These are phyloP conservation scores for Rhamnella rubrinervis DNA, from an alignment of 331 rosid species.

Conservation along the genomic window DNA sequence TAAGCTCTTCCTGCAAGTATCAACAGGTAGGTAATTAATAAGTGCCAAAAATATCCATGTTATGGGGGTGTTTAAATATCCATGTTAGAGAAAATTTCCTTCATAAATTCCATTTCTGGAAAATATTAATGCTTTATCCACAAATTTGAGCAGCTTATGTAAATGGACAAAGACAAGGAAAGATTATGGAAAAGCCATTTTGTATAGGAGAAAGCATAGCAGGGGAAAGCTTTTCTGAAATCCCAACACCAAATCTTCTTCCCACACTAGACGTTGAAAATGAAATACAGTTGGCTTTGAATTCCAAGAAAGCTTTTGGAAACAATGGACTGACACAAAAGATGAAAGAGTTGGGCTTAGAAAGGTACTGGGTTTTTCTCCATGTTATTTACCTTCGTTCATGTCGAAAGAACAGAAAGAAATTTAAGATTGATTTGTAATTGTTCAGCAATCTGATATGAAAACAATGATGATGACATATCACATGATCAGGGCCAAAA, in stretches of 20 bases:
- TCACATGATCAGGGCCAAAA: slow-evolving; percentile 54
- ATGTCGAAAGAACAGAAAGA: neutral
- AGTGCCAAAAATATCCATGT: neutral
- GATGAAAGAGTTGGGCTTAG: slow-evolving; percentile 80
- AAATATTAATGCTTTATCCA: slow-evolving; percentile 11
- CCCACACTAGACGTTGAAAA: slow-evolving; percentile 62
- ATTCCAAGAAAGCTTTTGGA: slow-evolving; percentile 40
- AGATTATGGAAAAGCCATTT: slow-evolving; percentile 78
- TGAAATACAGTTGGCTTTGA: slow-evolving; percentile 63
- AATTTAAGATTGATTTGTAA: too few relatives aligned
- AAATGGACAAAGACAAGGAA: slow-evolving; percentile 96
- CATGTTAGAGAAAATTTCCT: neutral
- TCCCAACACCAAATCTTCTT: slow-evolving; percentile 33
- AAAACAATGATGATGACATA: neutral
- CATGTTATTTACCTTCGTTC: neutral
- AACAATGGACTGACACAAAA: slow-evolving; percentile 38
- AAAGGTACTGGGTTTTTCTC: slow-evolving; percentile 49
- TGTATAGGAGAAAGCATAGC: slow-evolving; percentile 67
- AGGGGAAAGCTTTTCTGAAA: slow-evolving; percentile 46
- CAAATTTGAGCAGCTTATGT: slow-evolving; percentile 64
- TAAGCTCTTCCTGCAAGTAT: slow-evolving; percentile 86
- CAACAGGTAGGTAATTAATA: slow-evolving; percentile 57
- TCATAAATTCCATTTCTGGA: neutral
- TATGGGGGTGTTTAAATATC: neutral
- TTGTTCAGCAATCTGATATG: too few relatives aligned